Conservation (phyloP, 108 stramenopile genomes). For the Nitzschia palea region DNA sequence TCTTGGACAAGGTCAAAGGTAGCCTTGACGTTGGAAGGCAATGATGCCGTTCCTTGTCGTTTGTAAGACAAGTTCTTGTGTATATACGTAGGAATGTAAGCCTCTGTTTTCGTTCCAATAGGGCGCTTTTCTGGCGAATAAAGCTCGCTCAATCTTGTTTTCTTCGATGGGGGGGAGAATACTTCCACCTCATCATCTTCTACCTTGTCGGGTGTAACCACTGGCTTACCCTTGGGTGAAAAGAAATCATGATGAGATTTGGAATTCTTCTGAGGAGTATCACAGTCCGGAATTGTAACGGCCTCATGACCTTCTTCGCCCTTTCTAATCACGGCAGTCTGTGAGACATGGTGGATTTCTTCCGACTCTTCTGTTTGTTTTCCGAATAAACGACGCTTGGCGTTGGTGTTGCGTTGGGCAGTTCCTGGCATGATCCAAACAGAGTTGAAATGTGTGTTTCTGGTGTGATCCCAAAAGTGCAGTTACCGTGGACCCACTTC, state of each 20-base stretch:
- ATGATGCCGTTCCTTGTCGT: constrained; percentile 41
- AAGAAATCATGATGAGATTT: neutral
- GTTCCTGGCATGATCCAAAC: neutral
- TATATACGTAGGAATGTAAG: constrained; percentile 54
- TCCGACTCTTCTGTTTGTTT: neutral
- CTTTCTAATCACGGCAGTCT: no score
- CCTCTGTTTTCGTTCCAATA: neutral
- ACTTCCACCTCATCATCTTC: constrained; percentile 2
- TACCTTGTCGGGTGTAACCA: constrained; percentile 2
- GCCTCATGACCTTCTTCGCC: no score
- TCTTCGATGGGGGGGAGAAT: neutral
- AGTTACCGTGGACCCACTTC: no score
- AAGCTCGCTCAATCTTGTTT: neutral
- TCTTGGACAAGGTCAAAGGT: constrained; percentile 57
- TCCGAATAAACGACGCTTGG: constrained; percentile 1
- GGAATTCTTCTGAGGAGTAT: neutral
- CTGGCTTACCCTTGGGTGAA: constrained; percentile 3
- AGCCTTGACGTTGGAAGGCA: constrained; percentile 24
- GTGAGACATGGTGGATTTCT: no score
- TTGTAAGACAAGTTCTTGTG: constrained; percentile 61
- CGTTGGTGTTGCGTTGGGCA: neutral
- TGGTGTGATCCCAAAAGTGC: no score
- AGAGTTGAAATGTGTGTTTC: no score
- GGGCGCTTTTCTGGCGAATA: neutral
- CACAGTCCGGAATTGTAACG: no score